Evolutionary conservation across 2,329 filamentous ascomycete species (phyloP).

Genomic region (Parastagonospora avenae): DNA sequence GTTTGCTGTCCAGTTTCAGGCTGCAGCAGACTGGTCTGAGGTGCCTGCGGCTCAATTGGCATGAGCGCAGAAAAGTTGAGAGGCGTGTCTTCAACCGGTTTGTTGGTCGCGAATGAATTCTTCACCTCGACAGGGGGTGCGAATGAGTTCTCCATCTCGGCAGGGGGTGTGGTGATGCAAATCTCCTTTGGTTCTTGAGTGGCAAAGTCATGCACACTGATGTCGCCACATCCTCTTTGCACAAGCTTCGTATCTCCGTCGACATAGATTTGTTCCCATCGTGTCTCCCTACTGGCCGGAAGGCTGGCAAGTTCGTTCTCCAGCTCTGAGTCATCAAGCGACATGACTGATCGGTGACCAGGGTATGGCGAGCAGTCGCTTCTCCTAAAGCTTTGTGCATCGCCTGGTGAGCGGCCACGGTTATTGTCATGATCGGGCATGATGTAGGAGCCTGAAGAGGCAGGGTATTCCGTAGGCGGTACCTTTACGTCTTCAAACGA

Average conservation of each 20-base stretch:
- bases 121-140: conserved; percentile 40
- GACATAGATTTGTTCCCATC: conserved; percentile 48
- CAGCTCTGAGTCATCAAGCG: conserved; percentile 44
- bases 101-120: conserved; percentile 30
- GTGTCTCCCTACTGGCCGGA: conserved; percentile 40
- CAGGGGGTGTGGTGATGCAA: conserved; percentile 41
- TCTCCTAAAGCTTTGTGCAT: conserved; percentile 31
- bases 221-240: conserved; percentile 35
- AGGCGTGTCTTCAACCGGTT: conserved; percentile 30
- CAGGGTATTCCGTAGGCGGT: conserved; percentile 52
- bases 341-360: conserved; percentile 44
- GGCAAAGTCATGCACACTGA: conserved; percentile 40
- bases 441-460: conserved; percentile 53
- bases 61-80: conserved; percentile 34
- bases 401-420: conserved; percentile 33
- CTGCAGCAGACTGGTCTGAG: conserved; percentile 12
- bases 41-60: conserved; percentile 16
- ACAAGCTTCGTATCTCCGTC: conserved; percentile 47
- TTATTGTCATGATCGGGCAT: conserved; percentile 30
- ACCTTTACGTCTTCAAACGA: conserved; percentile 39
- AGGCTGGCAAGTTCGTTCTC: conserved; percentile 43
- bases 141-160: conserved; percentile 37
- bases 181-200: conserved; percentile 41
- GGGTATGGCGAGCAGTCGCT: conserved; percentile 45
- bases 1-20: conserved; percentile 17